Percentiles rank a stretch among this genome's conserved stretches.
These are phyloP conservation scores for Tolypocladium endophyticum DNA, from an alignment of 2,329 filamentous ascomycete species.

Conservation along the genomic window DNA sequence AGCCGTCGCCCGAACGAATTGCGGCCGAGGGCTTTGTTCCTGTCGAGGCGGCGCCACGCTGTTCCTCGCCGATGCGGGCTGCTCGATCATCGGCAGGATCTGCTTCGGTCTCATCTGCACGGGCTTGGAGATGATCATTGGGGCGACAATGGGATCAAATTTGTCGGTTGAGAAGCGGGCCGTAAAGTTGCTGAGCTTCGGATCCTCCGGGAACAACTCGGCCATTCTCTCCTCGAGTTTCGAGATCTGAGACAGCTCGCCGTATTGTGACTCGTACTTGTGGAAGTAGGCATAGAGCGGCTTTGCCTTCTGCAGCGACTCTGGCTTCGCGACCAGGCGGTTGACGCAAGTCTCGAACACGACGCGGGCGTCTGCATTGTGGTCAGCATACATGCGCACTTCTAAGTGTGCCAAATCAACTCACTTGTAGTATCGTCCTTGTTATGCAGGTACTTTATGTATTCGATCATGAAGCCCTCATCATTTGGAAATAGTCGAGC, in stretches of 20 bases:
- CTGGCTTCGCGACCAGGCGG: constrained; percentile 66
- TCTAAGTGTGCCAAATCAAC: constrained; percentile 21
- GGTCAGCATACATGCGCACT: constrained; percentile 7
- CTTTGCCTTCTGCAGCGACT: constrained; percentile 65
- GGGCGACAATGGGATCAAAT: constrained; percentile 76
- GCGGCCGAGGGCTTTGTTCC: constrained; percentile 35
- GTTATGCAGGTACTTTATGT: constrained; percentile 86
- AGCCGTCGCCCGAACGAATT: constrained; percentile 35
- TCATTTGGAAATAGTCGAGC: constrained; percentile 90
- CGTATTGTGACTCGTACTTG: constrained; percentile 88
- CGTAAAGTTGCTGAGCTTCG: constrained; percentile 63
- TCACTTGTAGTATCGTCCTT: constrained; percentile 89
- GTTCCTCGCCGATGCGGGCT: constrained; percentile 31
- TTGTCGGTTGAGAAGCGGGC: constrained; percentile 59
- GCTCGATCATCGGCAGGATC: constrained; percentile 44
- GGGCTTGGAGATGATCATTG: constrained; percentile 70
- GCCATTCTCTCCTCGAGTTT: constrained; percentile 89
- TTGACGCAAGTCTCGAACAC: constrained; percentile 93
- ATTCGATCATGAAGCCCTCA: constrained; percentile 87
- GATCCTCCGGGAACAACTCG: constrained; percentile 85
- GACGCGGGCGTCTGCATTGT: constrained; percentile 66
- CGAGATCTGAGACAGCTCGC: constrained; percentile 80
- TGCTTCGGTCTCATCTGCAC: constrained; percentile 63
- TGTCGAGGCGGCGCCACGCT: constrained; percentile 28
- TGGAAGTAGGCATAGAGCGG: constrained; percentile 87